Conservation (phyloP, 306 rosid genomes). For the Dryas drummondii region DNA sequence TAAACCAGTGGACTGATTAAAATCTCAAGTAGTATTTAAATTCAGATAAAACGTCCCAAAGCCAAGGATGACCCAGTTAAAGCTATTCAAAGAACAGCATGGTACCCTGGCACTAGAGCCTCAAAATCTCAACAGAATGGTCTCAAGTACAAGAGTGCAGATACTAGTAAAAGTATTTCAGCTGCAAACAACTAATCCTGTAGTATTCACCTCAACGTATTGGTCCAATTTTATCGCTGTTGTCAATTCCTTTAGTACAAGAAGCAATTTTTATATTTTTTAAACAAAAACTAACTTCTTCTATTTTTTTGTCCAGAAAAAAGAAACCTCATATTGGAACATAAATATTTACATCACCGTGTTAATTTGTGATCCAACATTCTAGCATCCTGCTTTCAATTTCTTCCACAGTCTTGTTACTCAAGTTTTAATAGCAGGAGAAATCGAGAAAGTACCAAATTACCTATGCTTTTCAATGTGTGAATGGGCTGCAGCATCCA, state of each 20-base stretch:
- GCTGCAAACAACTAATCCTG: not conserved
- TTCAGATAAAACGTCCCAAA: too few relatives aligned
- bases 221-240: not conserved
- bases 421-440: not conserved
- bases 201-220: not conserved
- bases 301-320: not conserved
- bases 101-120: too few relatives aligned
- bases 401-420: not conserved
- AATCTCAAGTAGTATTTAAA: too few relatives aligned
- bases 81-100: too few relatives aligned
- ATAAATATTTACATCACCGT: not conserved
- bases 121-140: too few relatives aligned
- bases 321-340: not conserved
- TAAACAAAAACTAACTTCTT: not conserved
- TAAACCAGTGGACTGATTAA: too few relatives aligned
- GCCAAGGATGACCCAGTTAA: too few relatives aligned
- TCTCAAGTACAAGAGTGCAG: too few relatives aligned
- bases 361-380: not conserved
- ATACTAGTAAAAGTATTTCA: too few relatives aligned
- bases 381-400: not conserved
- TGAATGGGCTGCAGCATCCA: constrained; percentile 67
- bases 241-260: not conserved
- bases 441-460: constrained; percentile 4
- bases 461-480: constrained; percentile 88
- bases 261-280: not conserved